phyloP scores from a whole-genome alignment of 768 basidiomycete species.

The Amanita jacksonii region DNA sequence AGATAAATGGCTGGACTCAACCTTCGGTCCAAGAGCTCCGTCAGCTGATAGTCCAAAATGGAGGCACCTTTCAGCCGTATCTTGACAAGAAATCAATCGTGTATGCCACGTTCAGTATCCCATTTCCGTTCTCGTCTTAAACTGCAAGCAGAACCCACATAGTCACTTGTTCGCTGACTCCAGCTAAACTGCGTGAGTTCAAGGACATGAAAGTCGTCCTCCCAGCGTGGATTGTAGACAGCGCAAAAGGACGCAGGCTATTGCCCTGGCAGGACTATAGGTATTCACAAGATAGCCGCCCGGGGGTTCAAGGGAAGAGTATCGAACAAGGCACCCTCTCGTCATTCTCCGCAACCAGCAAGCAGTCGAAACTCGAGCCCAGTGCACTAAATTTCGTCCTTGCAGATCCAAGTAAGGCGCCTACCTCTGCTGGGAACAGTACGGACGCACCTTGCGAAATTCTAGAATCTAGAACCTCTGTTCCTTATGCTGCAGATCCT shows the following conservation, averaged over 20 bases:
- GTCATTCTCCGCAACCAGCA: neutral
- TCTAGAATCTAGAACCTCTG: constrained; percentile 31
- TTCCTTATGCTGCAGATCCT: constrained; percentile 60
- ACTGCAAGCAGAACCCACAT: constrained; percentile 65
- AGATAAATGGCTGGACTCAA: constrained; percentile 84
- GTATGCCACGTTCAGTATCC: constrained; percentile 29
- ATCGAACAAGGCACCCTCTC: constrained; percentile 26
- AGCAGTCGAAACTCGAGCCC: neutral
- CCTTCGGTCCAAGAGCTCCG: constrained; percentile 83
- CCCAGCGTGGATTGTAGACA: constrained; percentile 85
- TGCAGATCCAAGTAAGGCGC: too few species aligned
- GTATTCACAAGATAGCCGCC: constrained; percentile 38
- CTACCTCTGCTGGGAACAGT: too few species aligned
- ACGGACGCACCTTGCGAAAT: too few species aligned
- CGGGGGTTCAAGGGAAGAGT: constrained; percentile 40
- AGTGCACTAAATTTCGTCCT: too few species aligned
- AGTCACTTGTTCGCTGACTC: constrained; percentile 84
- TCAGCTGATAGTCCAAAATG: constrained; percentile 70
- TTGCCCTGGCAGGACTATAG: constrained; percentile 77
- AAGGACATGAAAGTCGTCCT: constrained; percentile 82
- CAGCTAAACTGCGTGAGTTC: constrained; percentile 84
- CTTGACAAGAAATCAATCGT: constrained; percentile 69
- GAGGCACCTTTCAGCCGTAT: constrained; percentile 78
- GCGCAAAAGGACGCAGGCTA: constrained; percentile 52
- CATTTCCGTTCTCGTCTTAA: neutral